These are phyloP conservation scores for Wickerhamomyces hampshirensis DNA, from an alignment of 805 yeast species.

Conservation along the genomic window DNA sequence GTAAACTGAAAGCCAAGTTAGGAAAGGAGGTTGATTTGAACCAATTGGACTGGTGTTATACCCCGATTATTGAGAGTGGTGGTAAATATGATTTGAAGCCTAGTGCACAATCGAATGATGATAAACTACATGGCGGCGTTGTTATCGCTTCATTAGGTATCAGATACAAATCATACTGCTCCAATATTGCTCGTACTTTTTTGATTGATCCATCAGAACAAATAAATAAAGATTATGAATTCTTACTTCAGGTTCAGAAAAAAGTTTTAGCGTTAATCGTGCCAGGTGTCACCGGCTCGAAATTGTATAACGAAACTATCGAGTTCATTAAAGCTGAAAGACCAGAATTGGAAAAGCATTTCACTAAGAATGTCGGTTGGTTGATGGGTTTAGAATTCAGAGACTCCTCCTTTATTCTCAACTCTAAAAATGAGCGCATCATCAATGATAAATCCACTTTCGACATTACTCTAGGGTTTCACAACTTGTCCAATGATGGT, in stretches of 20 bases:
- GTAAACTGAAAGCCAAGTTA: slow-evolving; percentile 45
- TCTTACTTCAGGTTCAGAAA: slow-evolving; percentile 64
- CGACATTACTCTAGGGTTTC: slow-evolving; percentile 74
- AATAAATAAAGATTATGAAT: slow-evolving; percentile 75
- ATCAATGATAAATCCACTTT: slow-evolving; percentile 71
- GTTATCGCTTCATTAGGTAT: slow-evolving; percentile 81
- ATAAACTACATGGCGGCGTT: slow-evolving; percentile 66
- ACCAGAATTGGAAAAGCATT: slow-evolving; percentile 59
- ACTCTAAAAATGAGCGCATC: slow-evolving; percentile 63
- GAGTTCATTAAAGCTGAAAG: slow-evolving; percentile 54
- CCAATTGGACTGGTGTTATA: slow-evolving; percentile 87
- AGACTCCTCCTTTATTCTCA: slow-evolving; percentile 70
- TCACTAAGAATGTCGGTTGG: slow-evolving; percentile 83
- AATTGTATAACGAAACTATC: slow-evolving; percentile 60
- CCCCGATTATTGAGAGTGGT: slow-evolving; percentile 88
- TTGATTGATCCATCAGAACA: slow-evolving; percentile 82
- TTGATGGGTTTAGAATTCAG: slow-evolving; percentile 85
- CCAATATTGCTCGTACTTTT: slow-evolving; percentile 83
- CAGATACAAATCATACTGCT: slow-evolving; percentile 84
- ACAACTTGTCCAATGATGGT: slow-evolving; percentile 46
- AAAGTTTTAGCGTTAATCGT: slow-evolving; percentile 55
- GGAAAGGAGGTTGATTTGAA: slow-evolving; percentile 71
- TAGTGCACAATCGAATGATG: slow-evolving; percentile 70
- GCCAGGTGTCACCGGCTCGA: slow-evolving; percentile 59
- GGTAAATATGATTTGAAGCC: slow-evolving; percentile 80